phyloP scores from a whole-genome alignment of 331 rosid genomes.

The Quercus tomentella region DNA sequence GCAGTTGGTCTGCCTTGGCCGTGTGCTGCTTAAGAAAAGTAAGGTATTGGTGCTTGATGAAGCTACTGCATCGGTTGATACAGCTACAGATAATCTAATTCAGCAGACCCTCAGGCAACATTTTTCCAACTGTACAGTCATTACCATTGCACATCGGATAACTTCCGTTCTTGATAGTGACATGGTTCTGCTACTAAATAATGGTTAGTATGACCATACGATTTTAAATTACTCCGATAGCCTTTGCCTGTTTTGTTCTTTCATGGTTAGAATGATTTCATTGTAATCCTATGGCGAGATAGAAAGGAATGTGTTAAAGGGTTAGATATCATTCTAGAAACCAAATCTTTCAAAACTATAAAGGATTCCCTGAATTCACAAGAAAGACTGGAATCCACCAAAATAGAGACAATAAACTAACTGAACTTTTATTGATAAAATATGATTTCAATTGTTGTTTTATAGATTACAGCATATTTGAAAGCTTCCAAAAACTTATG shows the following conservation, averaged over 20 bases:
- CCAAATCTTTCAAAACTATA: no score
- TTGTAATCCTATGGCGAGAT: not conserved
- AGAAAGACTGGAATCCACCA: no score
- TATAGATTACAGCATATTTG: no score
- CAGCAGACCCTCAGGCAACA: constrained; percentile 64
- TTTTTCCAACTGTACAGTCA: constrained; percentile 55
- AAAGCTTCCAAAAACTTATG: no score
- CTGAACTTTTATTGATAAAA: no score
- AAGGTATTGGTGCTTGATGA: constrained; percentile 79
- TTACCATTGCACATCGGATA: constrained; percentile 73
- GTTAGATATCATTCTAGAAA: no score
- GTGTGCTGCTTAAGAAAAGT: constrained; percentile 72
- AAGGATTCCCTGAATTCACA: no score
- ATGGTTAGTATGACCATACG: constrained; percentile 34
- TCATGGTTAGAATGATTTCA: not conserved
- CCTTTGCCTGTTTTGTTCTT: not conserved
- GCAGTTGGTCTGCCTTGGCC: constrained; percentile 78
- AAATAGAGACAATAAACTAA: no score
- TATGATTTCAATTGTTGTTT: no score
- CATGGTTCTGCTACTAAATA: constrained; percentile 74
- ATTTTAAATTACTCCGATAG: not conserved
- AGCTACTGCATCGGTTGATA: constrained; percentile 88
- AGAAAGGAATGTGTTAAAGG: no score
- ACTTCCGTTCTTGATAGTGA: constrained; percentile 70
- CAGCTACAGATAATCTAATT: constrained; percentile 79